Percentiles rank a stretch among this genome's conserved stretches.
phyloP scores from a whole-genome alignment of 257 asterid species.

The Scutellaria barbata region DNA sequence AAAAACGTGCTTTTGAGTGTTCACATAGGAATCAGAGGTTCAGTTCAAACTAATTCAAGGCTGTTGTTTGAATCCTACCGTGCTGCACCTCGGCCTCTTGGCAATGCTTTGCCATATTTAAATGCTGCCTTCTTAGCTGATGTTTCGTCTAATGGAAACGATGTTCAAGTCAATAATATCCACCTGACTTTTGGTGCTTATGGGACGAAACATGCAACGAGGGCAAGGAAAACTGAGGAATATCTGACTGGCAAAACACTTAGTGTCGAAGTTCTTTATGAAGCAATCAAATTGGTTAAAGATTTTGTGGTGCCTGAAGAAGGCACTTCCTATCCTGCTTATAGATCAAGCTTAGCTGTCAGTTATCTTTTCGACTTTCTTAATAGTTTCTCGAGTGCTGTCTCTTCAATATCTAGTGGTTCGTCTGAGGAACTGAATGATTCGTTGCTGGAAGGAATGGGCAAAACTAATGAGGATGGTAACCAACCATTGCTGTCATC shows the following conservation, averaged over 20 bases:
- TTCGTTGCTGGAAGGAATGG: constrained; percentile 1
- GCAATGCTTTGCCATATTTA: constrained; percentile 31
- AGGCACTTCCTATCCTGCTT: constrained; percentile 29
- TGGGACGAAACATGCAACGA: constrained; percentile 28
- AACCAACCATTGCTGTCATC: constrained; percentile 23
- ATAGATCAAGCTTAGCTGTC: constrained; percentile 32
- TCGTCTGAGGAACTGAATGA: constrained; percentile 10
- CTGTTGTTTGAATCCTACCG: constrained; percentile 29
- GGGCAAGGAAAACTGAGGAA: constrained; percentile 33
- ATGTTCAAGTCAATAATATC: constrained; percentile 7
- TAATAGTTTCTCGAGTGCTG: constrained; percentile 9
- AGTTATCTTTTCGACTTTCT: constrained; percentile 31
- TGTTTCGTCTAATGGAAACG: constrained; percentile 6
- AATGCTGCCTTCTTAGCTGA: constrained; percentile 37
- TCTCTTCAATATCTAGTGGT: constrained; percentile 1
- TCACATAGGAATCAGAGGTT: neutral
- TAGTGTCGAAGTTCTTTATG: constrained; percentile 12
- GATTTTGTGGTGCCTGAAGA: constrained; percentile 25
- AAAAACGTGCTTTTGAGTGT: constrained; percentile 23
- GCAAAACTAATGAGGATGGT: neutral
- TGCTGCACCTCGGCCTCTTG: constrained; percentile 37
- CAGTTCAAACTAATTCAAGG: constrained; percentile 1
- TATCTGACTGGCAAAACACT: constrained; percentile 29
- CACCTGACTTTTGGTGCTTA: constrained; percentile 35
- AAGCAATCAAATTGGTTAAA: constrained; percentile 29